Percentiles rank a stretch among this genome's conserved stretches.
These are phyloP conservation scores for Durusdinium trenchii DNA, from an alignment of 73 alveolate species.

Conservation along the genomic window DNA sequence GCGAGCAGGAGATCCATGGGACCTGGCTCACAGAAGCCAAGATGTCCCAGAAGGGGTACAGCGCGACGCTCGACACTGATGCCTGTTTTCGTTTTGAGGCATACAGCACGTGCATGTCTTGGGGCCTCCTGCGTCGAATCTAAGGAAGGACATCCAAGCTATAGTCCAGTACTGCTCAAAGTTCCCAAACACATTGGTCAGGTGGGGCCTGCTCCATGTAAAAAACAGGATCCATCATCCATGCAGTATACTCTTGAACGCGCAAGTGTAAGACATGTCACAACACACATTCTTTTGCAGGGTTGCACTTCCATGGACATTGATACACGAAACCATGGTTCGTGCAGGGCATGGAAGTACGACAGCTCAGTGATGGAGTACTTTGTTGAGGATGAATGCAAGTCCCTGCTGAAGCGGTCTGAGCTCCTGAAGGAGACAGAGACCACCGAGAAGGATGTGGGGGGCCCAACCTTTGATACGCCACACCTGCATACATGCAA, in stretches of 20 bases:
- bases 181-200: not conserved
- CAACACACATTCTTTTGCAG: not conserved
- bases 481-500: no score
- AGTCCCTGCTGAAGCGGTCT: not conserved
- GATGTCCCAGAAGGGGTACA: no score
- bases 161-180: not conserved
- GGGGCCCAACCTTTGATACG: not conserved
- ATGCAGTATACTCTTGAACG: no score
- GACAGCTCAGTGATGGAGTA: not conserved
- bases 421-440: not conserved
- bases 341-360: constrained; percentile 11
- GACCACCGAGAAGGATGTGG: not conserved
- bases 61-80: no score
- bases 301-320: not conserved
- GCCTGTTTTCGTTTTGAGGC: no score
- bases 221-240: no score
- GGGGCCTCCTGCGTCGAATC: no score
- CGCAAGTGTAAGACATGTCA: no score
- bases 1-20: not conserved
- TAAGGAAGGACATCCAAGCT: not conserved
- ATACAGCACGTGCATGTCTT: no score
- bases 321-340: no score
- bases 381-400: constrained; percentile 2
- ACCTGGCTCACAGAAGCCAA: not conserved
- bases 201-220: not conserved